A percentile compares a stretch with the other conserved stretches of the same genome.
These are phyloP conservation scores for Citrus medica DNA, from an alignment of 345 rosid species.

Conservation along the genomic window DNA sequence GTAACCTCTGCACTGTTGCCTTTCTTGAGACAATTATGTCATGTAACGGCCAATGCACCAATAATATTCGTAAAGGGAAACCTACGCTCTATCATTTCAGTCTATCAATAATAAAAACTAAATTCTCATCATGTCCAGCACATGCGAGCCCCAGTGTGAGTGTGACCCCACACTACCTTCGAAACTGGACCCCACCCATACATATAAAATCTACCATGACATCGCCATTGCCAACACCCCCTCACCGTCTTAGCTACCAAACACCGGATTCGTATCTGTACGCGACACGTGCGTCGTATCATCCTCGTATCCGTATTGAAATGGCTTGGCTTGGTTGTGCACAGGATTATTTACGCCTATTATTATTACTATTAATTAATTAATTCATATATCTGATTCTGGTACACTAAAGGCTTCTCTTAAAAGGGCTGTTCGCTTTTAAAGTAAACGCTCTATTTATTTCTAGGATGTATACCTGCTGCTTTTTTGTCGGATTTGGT, in stretches of 20 bases:
- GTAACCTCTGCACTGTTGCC: conserved; percentile 13
- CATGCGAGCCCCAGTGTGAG: conserved; percentile 32
- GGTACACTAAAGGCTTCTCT: no score
- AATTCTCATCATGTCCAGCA: conserved; percentile 41
- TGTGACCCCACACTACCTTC: conserved; percentile 8
- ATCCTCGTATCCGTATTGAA: no score
- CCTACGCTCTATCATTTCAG: conserved; percentile 35
- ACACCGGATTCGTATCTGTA: not conserved
- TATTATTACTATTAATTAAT: no score
- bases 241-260: not conserved
- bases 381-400: no score
- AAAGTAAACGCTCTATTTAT: no score
- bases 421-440: no score
- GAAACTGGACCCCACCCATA: conserved; percentile 4
- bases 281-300: not conserved
- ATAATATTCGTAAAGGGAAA: conserved; percentile 34
- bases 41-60: conserved; percentile 30
- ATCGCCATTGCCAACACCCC: not conserved
- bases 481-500: not conserved
- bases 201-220: not conserved
- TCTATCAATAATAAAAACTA: conserved; percentile 16
- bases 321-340: no score
- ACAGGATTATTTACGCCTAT: no score
- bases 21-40: conserved; percentile 33
- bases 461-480: not conserved